phyloP scores from a whole-genome alignment of 2,329 filamentous ascomycete genomes.

The Epicoccum sorghinum region DNA sequence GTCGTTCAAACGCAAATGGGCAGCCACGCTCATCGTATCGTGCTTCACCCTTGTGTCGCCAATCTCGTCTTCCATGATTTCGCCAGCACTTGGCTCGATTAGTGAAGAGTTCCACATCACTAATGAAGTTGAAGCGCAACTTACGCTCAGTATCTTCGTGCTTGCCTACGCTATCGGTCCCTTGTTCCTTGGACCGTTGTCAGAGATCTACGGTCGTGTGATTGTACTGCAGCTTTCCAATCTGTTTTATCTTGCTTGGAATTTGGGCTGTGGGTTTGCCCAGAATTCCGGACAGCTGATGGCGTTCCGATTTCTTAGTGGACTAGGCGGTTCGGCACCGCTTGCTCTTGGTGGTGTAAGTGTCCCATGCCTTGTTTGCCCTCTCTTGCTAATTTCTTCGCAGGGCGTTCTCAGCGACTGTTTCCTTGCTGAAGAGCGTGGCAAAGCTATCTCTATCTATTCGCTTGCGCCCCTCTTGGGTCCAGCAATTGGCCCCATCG shows the following conservation, averaged over 20 bases:
- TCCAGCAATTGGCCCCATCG: conserved; percentile 69
- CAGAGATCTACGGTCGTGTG: conserved; percentile 48
- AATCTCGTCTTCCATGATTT: conserved; percentile 49
- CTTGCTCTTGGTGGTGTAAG: conserved; percentile 47
- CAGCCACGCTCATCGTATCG: conserved; percentile 52
- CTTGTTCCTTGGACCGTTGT: conserved; percentile 46
- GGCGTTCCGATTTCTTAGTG: conserved; percentile 46
- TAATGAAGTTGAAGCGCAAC: conserved; percentile 35
- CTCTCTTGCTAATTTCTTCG: neutral
- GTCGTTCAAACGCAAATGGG: conserved; percentile 51
- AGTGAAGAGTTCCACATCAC: conserved; percentile 44
- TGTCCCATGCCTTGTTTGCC: neutral
- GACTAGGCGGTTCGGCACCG: conserved; percentile 47
- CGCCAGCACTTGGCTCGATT: conserved; percentile 43
- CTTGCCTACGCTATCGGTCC: conserved; percentile 50
- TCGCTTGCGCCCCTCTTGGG: conserved; percentile 68
- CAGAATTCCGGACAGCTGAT: conserved; percentile 42
- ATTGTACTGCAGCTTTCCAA: conserved; percentile 47
- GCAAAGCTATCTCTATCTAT: conserved; percentile 67
- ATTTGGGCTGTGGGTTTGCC: conserved; percentile 49
- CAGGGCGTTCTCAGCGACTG: conserved; percentile 57
- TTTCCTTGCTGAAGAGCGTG: conserved; percentile 66
- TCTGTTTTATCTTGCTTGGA: conserved; percentile 48
- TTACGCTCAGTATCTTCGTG: conserved; percentile 50
- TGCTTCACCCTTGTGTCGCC: conserved; percentile 50